Evolutionary conservation across 257 asterid species (phyloP).

Genomic region (Solanum gandarillasii): DNA sequence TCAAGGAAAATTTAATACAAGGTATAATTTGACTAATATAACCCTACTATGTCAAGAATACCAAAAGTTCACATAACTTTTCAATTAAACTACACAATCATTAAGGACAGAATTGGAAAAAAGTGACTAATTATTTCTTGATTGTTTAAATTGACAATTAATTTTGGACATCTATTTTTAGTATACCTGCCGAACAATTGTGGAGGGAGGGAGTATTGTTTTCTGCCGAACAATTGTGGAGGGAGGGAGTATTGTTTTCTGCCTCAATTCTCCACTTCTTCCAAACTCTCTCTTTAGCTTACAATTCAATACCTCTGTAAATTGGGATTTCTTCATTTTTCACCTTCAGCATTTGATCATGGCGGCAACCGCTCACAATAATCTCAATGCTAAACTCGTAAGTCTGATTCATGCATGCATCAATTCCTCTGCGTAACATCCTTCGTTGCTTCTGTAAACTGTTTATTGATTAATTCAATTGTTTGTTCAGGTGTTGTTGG

Average conservation of each 20-base stretch:
- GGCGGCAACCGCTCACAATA: conserved; percentile 52
- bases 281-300: not conserved
- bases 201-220: too few species aligned
- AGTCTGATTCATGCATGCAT: conserved; percentile 4
- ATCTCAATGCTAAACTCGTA: conserved; percentile 81
- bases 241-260: not conserved
- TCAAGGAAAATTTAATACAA: too few species aligned
- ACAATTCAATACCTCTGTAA: not conserved
- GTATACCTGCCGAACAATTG: too few species aligned
- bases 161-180: too few species aligned
- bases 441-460: not conserved
- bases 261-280: not conserved
- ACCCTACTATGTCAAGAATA: too few species aligned
- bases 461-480: not conserved
- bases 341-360: not conserved
- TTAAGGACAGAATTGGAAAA: too few species aligned
- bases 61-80: too few species aligned
- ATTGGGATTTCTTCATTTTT: not conserved
- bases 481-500: conserved; percentile 56
- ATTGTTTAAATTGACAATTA: too few species aligned
- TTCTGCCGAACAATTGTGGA: too few species aligned
- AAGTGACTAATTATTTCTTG: too few species aligned
- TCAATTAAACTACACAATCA: too few species aligned
- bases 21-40: too few species aligned
- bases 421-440: not conserved